Conservation (phyloP, 768 basidiomycete genomes). For the Pisolithus sp. region DNA sequence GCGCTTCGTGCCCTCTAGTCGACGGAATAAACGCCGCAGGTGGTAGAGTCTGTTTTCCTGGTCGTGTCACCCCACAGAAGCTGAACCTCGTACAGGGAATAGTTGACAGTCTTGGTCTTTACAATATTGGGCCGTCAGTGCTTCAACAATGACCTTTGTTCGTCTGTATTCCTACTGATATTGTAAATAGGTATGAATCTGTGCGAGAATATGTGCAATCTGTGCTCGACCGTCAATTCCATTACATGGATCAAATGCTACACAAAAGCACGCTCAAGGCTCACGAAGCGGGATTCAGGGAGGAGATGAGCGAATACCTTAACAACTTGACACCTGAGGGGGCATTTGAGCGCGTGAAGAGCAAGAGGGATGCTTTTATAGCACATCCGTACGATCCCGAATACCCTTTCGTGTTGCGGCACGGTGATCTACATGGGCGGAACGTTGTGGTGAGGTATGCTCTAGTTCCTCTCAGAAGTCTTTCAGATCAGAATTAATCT, state of each 20-base stretch:
- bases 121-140: neutral
- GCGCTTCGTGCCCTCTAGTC: neutral
- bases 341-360: neutral
- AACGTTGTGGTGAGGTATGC: neutral
- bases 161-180: neutral
- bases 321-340: neutral
- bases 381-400: neutral
- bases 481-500: neutral
- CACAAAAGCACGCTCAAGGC: neutral
- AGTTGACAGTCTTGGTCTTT: neutral
- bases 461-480: neutral
- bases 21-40: neutral
- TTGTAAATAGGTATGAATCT: neutral
- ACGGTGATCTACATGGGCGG: neutral
- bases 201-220: neutral
- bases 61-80: neutral
- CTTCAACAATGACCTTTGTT: neutral
- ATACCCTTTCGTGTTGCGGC: neutral
- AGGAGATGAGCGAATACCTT: no score
- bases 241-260: neutral
- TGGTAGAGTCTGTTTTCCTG: neutral
- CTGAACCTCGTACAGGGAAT: neutral
- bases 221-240: neutral
- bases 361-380: neutral
- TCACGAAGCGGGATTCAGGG: neutral